Base-by-base conservation (phyloP, 768 basidiomycete species). In the Mycena olivaceomarginata region DNA sequence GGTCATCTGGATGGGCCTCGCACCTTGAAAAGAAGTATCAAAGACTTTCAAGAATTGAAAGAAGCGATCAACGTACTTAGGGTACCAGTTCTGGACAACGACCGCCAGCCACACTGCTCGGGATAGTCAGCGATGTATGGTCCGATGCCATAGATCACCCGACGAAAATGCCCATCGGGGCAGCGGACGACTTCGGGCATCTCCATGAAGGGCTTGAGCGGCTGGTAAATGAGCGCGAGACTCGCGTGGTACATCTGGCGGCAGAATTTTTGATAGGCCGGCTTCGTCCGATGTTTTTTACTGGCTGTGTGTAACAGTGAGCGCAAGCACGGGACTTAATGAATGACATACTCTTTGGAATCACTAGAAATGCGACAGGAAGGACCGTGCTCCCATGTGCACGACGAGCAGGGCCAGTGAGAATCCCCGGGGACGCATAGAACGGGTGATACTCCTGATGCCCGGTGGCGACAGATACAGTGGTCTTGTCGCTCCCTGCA, bases 91-190 rank as follows among this genome's bases (percentile, higher is more conserved):
- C 70, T 82, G 81, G 0, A 85, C 81, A n/a, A 82, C 79, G 22
- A 80, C 75, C 9, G 80, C 78, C 0, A 83, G 45, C 13, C 78
- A 51, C 0, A 81, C 81, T 86, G 85, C 63, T 86, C 85, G 10
- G 82, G 83, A 72, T 85, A 85, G 65, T 85, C 83, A 0, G 83
- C 83, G 65, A 85, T 84, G 51, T 81, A 85, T 0, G 83, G 80
- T 0, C 82, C 84, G 15, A 86, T 45, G 4, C 74, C 79, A 57
- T 81, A 85, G 5, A 86, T 81, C 1, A 79, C 80, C 0, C 78
- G 72, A 1, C 81, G 79, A 72, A 67, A 85, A 56, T 85, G 81
- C 0, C 78, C 75, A 72, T 86, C 84, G 1, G 83, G 77, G 59
- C 83, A 85, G 2, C n/a, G 31, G 2, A 70, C 25, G 20, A 84